phyloP scores from a whole-genome alignment of 1,139 yeast genomes.

The Eremothecium gossypii region DNA sequence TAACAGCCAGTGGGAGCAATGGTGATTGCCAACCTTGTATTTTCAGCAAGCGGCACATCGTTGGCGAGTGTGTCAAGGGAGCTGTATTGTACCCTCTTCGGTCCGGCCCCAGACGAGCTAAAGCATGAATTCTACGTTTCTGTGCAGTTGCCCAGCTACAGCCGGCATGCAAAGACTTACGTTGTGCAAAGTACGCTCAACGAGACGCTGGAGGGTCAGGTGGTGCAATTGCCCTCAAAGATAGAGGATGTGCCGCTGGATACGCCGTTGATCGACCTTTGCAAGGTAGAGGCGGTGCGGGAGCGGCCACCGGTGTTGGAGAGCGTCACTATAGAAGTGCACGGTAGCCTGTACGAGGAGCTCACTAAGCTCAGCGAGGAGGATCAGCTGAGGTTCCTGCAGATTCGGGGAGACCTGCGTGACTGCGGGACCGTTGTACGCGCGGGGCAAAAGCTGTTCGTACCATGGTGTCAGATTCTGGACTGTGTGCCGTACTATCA shows the following conservation, averaged over 20 bases:
- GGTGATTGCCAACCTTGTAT: slow-evolving; percentile 5
- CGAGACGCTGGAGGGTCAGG: slow-evolving; percentile 9
- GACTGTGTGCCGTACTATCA: slow-evolving; percentile 13
- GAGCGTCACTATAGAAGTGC: slow-evolving; percentile 13
- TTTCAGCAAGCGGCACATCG: slow-evolving; percentile 1
- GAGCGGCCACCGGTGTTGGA: slow-evolving; percentile 13
- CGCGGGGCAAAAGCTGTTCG: slow-evolving; percentile 11
- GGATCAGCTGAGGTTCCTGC: slow-evolving; percentile 17
- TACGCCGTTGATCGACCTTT: slow-evolving; percentile 11
- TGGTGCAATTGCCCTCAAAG: slow-evolving; percentile 11
- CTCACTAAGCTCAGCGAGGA: slow-evolving; percentile 11
- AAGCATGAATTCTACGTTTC: slow-evolving; percentile 8
- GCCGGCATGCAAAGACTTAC: slow-evolving; percentile 2
- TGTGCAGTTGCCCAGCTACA: slow-evolving; percentile 12
- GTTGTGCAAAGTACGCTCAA: slow-evolving; percentile 8
- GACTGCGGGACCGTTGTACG: slow-evolving; percentile 14
- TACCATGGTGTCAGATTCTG: slow-evolving; percentile 16
- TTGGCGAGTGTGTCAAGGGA: slow-evolving; percentile 5
- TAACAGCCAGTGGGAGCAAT: background rate
- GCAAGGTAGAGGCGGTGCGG: slow-evolving; percentile 11
- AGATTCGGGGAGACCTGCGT: slow-evolving; percentile 16
- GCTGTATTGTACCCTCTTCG: slow-evolving; percentile 3
- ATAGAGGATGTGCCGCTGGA: slow-evolving; percentile 5
- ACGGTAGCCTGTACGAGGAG: slow-evolving; percentile 16
- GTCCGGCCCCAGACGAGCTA: background rate